A percentile compares a stretch with the other conserved stretches of the same genome.
phyloP scores from a whole-genome alignment of 192 early-diverging fungal species.

The Cladochytrium replicatum region DNA sequence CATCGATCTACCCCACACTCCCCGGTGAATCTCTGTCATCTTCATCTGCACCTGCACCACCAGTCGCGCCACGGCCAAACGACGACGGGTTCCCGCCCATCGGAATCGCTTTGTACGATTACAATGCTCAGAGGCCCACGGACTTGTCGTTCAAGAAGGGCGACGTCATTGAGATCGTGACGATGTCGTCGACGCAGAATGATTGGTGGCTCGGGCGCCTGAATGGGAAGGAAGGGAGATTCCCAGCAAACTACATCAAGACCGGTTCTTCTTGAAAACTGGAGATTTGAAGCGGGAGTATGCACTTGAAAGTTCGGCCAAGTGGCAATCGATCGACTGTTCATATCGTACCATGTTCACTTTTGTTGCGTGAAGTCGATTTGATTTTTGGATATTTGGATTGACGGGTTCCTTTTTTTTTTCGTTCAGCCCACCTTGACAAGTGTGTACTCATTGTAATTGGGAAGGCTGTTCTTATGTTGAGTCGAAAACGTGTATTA shows the following conservation, averaged over 20 bases:
- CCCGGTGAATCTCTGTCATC: neutral
- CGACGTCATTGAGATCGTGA: conserved; percentile 58
- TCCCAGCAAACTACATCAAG: conserved; percentile 60
- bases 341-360: no score
- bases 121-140: conserved; percentile 54
- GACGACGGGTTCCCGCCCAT: conserved; percentile 25
- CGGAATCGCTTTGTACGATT: conserved; percentile 66
- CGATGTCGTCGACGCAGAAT: conserved; percentile 49
- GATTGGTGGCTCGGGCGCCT: conserved; percentile 72
- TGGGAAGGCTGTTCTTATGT: no score
- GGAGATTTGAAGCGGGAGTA: no score
- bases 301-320: no score
- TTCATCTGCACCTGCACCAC: neutral
- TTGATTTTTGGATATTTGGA: no score
- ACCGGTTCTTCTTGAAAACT: no score
- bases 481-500: no score
- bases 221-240: conserved; percentile 46
- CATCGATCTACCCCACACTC: neutral
- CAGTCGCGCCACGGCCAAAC: conserved; percentile 35
- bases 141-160: conserved; percentile 71
- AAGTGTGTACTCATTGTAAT: no score
- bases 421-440: no score
- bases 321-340: no score
- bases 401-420: no score
- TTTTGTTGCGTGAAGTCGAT: no score